Percentiles rank a stretch among this genome's conserved stretches.
These are phyloP conservation scores for Fagopyrum esculentum DNA, from an alignment of 148 eudicot genomes.

Conservation along the genomic window DNA sequence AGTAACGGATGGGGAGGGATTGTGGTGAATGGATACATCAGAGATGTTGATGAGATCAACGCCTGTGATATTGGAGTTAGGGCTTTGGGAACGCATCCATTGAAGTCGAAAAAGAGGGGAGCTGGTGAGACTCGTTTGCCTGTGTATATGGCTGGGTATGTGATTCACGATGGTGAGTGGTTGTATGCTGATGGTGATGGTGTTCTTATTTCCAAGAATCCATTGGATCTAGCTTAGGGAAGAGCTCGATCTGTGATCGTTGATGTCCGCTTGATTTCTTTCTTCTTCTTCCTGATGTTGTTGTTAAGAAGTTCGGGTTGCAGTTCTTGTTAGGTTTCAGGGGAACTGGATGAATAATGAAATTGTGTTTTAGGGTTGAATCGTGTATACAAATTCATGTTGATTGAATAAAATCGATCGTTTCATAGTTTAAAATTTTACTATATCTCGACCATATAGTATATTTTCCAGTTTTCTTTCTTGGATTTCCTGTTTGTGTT, in stretches of 20 bases:
- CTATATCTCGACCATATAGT: no score
- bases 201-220: constrained; percentile 28
- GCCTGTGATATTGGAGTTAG: constrained; percentile 58
- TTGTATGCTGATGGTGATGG: constrained; percentile 59
- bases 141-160: constrained; percentile 32
- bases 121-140: constrained; percentile 41
- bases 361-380: neutral
- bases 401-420: neutral
- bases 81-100: constrained; percentile 52
- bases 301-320: neutral
- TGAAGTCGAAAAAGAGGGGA: constrained; percentile 48
- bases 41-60: constrained; percentile 54
- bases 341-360: neutral
- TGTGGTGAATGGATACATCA: constrained; percentile 22
- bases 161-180: constrained; percentile 49
- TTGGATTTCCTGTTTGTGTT: no score
- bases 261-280: neutral
- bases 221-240: neutral
- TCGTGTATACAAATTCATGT: neutral
- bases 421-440: no score
- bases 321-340: neutral
- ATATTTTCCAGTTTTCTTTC: no score
- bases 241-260: neutral
- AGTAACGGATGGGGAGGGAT: constrained; percentile 56
- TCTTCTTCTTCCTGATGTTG: neutral